phyloP scores from a whole-genome alignment of 352 stramenopile species.

The Pythium volutum region DNA sequence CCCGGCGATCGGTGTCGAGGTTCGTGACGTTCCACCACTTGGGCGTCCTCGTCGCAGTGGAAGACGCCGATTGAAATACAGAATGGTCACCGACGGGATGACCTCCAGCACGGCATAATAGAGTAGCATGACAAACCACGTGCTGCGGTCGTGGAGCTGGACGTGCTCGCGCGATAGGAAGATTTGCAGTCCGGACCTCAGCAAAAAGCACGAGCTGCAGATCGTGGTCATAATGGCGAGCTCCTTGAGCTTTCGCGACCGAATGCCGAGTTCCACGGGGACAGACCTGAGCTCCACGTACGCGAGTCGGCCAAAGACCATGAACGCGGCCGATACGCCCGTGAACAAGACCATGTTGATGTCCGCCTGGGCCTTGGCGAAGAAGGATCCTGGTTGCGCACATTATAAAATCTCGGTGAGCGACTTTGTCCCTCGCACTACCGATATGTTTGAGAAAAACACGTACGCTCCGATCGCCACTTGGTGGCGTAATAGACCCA shows the following conservation, averaged over 20 bases:
- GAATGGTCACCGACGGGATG: conserved; percentile 63
- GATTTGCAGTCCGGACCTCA: conserved; percentile 65
- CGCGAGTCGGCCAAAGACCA: conserved; percentile 76
- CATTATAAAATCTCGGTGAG: not conserved
- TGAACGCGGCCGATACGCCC: conserved; percentile 66
- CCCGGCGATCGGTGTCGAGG: conserved; percentile 38
- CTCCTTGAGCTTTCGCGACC: conserved; percentile 82
- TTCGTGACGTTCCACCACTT: conserved; percentile 27
- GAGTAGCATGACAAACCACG: conserved; percentile 76
- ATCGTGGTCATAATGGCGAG: conserved; percentile 76
- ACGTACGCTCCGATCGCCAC: conserved; percentile 69
- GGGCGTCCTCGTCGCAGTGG: conserved; percentile 38
- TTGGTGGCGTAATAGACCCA: conserved; percentile 79
- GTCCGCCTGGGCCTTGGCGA: conserved; percentile 73
- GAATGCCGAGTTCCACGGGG: conserved; percentile 76
- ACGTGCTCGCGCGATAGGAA: conserved; percentile 62
- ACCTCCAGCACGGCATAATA: conserved; percentile 84
- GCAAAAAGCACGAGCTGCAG: conserved; percentile 83
- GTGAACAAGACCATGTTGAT: conserved; percentile 83
- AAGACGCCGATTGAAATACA: conserved; percentile 84
- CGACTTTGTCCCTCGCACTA: not conserved
- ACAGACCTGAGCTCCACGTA: conserved; percentile 84
- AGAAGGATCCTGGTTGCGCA: conserved; percentile 56
- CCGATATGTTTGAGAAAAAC: not conserved
- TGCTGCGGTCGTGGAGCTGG: conserved; percentile 72